These are phyloP conservation scores for Nematocida sp. DNA, from an alignment of 371 early-diverging fungal genomes.

Conservation along the genomic window DNA sequence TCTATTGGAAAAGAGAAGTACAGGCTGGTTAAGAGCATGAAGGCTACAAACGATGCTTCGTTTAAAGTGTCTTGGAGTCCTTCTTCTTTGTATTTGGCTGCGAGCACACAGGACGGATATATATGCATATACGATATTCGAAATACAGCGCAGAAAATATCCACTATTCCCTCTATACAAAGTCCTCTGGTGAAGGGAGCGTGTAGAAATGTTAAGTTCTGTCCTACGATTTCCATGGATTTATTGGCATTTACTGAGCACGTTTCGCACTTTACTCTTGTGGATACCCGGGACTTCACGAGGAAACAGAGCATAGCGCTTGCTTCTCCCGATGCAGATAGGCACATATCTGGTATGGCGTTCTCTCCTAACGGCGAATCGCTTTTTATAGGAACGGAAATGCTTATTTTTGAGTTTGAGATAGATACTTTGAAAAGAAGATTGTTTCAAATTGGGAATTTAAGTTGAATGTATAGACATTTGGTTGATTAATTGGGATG, in stretches of 20 bases:
- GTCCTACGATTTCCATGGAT: constrained; percentile 59
- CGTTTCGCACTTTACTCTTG: constrained; percentile 59
- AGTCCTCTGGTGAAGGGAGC: constrained; percentile 60
- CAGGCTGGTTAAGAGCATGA: constrained; percentile 70
- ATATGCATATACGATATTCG: constrained; percentile 73
- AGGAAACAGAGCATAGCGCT: constrained; percentile 58
- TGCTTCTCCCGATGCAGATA: constrained; percentile 36
- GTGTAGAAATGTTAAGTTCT: constrained; percentile 63
- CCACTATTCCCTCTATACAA: constrained; percentile 56
- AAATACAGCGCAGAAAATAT: constrained; percentile 35
- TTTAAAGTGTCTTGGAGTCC: constrained; percentile 78
- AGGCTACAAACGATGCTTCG: constrained; percentile 69
- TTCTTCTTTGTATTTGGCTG: constrained; percentile 72
- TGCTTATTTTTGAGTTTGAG: constrained; percentile 52
- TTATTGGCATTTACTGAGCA: constrained; percentile 66
- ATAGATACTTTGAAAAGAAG: constrained; percentile 24
- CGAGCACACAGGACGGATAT: constrained; percentile 74
- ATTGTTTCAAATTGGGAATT: constrained; percentile 26
- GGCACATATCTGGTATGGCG: constrained; percentile 59
- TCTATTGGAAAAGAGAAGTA: constrained; percentile 71
- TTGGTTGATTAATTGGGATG: background rate
- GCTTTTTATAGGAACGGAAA: constrained; percentile 58
- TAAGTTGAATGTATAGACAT: constrained; percentile 25
- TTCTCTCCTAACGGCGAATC: constrained; percentile 56
- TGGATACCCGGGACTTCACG: constrained; percentile 59